Evolutionary conservation across 345 rosid genomes (phyloP).

Genomic region (Leavenworthia alabamica): DNA sequence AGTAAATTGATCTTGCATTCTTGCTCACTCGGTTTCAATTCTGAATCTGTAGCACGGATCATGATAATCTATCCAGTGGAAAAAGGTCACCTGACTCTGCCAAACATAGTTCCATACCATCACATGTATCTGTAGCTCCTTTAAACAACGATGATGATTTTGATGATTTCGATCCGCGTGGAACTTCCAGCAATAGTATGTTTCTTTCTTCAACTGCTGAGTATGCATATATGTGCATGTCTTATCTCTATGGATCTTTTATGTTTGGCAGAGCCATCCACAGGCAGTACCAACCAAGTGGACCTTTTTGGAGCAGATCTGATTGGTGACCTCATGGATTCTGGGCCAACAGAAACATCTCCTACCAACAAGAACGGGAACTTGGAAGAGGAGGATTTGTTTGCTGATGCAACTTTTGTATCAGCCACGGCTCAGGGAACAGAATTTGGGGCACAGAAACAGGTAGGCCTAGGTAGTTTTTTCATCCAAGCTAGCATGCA

Average conservation of each 20-base stretch:
- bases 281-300: slow-evolving; percentile 57
- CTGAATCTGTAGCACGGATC: slow-evolving; percentile 54
- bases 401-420: slow-evolving; percentile 93
- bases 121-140: slow-evolving; percentile 31
- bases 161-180: slow-evolving; percentile 97
- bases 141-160: slow-evolving; percentile 55
- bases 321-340: slow-evolving; percentile 75
- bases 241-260: slow-evolving; percentile 14
- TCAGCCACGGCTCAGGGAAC: slow-evolving; percentile 62
- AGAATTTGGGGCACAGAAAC: slow-evolving; percentile 38
- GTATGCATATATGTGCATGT: not conserved
- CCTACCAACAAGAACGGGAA: slow-evolving; percentile 28
- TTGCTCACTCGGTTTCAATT: slow-evolving; percentile 12
- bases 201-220: slow-evolving; percentile 1
- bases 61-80: slow-evolving; percentile 36
- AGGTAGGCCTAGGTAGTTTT: slow-evolving; percentile 44
- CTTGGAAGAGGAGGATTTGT: slow-evolving; percentile 66
- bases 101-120: slow-evolving; percentile 35
- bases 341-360: slow-evolving; percentile 51
- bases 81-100: slow-evolving; percentile 42
- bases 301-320: slow-evolving; percentile 78
- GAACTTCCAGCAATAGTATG: slow-evolving; percentile 72
- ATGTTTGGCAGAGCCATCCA: slow-evolving; percentile 49
- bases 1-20: not conserved
- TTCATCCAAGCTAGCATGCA: not conserved